Percentiles rank a stretch among this genome's conserved stretches.
phyloP scores from a whole-genome alignment of 2,329 filamentous ascomycete genomes.

The Phoma sp. region DNA sequence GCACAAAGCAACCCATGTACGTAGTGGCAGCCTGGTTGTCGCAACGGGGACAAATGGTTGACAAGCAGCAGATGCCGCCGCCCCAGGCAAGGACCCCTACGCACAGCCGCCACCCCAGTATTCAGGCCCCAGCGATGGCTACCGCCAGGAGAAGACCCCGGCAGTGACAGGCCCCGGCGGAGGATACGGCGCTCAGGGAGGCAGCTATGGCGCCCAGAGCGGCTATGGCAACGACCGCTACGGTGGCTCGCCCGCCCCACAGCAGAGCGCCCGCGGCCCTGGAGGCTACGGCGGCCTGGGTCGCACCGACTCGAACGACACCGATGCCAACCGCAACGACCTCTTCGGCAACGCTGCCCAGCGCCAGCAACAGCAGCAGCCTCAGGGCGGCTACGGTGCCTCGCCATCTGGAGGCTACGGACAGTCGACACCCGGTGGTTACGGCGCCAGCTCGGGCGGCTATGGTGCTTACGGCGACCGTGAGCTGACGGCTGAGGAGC shows the following conservation, averaged over 20 bases:
- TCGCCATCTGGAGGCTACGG: constrained; percentile 35
- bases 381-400: constrained; percentile 30
- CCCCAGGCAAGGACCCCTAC: constrained; percentile 59
- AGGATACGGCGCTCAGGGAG: constrained; percentile 37
- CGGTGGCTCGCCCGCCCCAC: constrained; percentile 44
- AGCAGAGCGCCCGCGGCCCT: constrained; percentile 33
- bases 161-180: constrained; percentile 51
- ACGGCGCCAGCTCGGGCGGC: constrained; percentile 32
- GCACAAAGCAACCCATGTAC: constrained; percentile 18
- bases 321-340: constrained; percentile 65
- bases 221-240: constrained; percentile 59
- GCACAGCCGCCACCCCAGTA: constrained; percentile 52
- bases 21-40: constrained; percentile 42
- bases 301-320: constrained; percentile 51
- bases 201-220: constrained; percentile 37
- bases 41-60: constrained; percentile 38
- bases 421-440: constrained; percentile 24
- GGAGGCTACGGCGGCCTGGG: constrained; percentile 50
- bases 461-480: constrained; percentile 68
- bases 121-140: constrained; percentile 41
- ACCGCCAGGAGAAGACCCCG: constrained; percentile 52
- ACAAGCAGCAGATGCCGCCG: constrained; percentile 42
- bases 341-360: constrained; percentile 67
- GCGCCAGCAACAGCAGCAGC: constrained; percentile 54
- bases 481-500: constrained; percentile 79